Base-by-base conservation (phyloP, 2,329 filamentous ascomycete genomes). In the Arthrobotrys sphaeroides region DNA sequence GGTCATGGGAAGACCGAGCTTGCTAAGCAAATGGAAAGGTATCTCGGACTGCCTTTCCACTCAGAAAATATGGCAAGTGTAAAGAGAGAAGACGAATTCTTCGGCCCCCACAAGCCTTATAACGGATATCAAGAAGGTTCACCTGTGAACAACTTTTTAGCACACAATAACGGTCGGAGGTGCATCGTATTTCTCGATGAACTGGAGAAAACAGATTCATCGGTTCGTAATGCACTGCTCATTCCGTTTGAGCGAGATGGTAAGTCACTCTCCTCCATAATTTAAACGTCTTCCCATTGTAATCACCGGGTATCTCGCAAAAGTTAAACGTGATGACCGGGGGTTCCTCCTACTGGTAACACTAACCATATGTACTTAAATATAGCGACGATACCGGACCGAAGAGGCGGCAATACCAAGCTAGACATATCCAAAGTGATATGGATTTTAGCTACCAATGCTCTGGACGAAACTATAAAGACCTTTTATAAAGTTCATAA, bases 1-100 rank as follows among this genome's bases (percentile, higher is more conserved):
- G 85, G 85, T 0, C 85, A 86, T 69, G 85, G 85, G 3, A 86
- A 86, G 79, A 86, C 84, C 0, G 84, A 86, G 70, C 78, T 86
- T 10, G 84, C 85, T 0, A 80, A 80, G 12, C 79, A 80, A 5
- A 81, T 86, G 20, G 83, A 84, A 0, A 62, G 81, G 1, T 80
- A 86, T 1, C 78, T 86, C 6, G 82, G 81, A 0, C 69, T 84
- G 0, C 80, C 82, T 1, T 76, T 83, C 24, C 77, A 82, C 9
- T 77, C 78, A 0, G 82, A 86, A 2, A 83, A 85, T 75, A 84
- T 82, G 67, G 83, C 84, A 0, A 81, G 79, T 0, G 80, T 84
- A 51, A 81, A 77, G 4, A 73, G 72, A 0, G 82, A 83, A 28
- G 80, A 77, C 1, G 84, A 85, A 7, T 77, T 86, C 0, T 85